Evolutionary conservation across 2,329 filamentous ascomycete genomes (phyloP).

Genomic region (Gliomastix tumulicola): DNA sequence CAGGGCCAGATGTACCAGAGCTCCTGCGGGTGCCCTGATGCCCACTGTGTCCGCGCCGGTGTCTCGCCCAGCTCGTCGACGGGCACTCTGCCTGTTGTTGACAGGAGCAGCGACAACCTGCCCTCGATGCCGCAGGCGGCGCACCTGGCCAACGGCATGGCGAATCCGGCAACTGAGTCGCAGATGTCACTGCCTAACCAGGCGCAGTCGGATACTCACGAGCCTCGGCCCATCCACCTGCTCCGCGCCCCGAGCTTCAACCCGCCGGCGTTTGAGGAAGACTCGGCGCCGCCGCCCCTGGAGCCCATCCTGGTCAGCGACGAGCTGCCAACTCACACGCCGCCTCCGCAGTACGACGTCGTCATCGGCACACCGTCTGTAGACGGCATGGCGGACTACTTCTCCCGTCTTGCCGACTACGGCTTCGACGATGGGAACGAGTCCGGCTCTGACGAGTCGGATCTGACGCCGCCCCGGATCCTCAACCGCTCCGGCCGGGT

Average conservation of each 20-base stretch:
- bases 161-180: constrained; percentile 17
- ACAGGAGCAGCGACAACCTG: constrained; percentile 23
- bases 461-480: constrained; percentile 35
- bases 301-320: constrained; percentile 10
- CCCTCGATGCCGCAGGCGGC: constrained; percentile 49
- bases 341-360: constrained; percentile 76
- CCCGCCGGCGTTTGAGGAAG: constrained; percentile 79
- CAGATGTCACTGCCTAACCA: constrained; percentile 6
- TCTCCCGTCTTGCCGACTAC: constrained; percentile 69
- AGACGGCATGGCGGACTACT: constrained; percentile 77
- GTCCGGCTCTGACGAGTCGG: constrained; percentile 36
- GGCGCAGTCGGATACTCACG: neutral
- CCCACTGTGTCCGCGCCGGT: constrained; percentile 44
- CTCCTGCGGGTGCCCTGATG: constrained; percentile 48
- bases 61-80: constrained; percentile 62
- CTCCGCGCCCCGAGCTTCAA: constrained; percentile 80
- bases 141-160: constrained; percentile 32
- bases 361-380: constrained; percentile 66
- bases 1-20: constrained; percentile 35
- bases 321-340: constrained; percentile 39
- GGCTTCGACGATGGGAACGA: constrained; percentile 40
- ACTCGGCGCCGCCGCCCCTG: constrained; percentile 34
- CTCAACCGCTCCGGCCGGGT: constrained; percentile 46
- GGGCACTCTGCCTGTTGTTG: constrained; percentile 34
- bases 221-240: constrained; percentile 73